Evolutionary conservation across 495 filamentous ascomycete genomes (phyloP).

Genomic region (Podospora tetraspora): DNA sequence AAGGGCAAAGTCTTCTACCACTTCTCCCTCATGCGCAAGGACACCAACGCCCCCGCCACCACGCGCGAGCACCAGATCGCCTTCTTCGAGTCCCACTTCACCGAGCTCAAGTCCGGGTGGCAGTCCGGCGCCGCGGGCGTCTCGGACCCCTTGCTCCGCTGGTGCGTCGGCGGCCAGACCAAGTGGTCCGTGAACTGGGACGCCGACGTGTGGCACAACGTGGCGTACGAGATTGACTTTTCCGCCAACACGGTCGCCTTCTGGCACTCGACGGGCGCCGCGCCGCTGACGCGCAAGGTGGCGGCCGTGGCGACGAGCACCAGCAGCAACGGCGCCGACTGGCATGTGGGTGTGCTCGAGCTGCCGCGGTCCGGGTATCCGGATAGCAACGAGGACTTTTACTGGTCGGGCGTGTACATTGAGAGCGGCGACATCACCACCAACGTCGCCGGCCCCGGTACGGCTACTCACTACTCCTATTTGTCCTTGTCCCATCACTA

Average conservation of each 20-base stretch:
- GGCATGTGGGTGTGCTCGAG: slow-evolving; percentile 70
- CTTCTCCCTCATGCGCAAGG: slow-evolving; percentile 57
- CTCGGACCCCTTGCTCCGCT: slow-evolving; percentile 42
- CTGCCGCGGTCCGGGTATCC: slow-evolving; percentile 54
- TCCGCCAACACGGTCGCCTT: slow-evolving; percentile 53
- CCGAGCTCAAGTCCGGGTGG: slow-evolving; percentile 68
- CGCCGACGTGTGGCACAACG: slow-evolving; percentile 68
- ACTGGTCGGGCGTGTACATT: slow-evolving; percentile 67
- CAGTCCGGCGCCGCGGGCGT: slow-evolving; percentile 53
- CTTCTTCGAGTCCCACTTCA: slow-evolving; percentile 74
- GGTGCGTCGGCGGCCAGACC: slow-evolving; percentile 38
- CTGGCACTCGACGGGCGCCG: slow-evolving; percentile 61
- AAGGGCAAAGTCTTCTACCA: slow-evolving; percentile 62
- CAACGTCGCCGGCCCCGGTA: slow-evolving; percentile 30
- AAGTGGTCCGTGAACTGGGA: slow-evolving; percentile 44
- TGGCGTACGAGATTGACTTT: slow-evolving; percentile 68
- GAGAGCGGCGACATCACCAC: slow-evolving; percentile 61
- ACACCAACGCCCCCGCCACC: slow-evolving; percentile 54
- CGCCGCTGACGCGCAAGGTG: slow-evolving; percentile 50
- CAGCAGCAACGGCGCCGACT: slow-evolving; percentile 66
- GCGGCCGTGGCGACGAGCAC: slow-evolving; percentile 52
- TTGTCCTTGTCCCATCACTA: not conserved
- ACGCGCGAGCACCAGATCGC: slow-evolving; percentile 67
- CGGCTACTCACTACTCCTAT: not conserved
- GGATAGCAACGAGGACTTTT: slow-evolving; percentile 60